Evolutionary conservation across 2,329 filamentous ascomycete genomes (phyloP).

Genomic region (Colletotrichum karsti): DNA sequence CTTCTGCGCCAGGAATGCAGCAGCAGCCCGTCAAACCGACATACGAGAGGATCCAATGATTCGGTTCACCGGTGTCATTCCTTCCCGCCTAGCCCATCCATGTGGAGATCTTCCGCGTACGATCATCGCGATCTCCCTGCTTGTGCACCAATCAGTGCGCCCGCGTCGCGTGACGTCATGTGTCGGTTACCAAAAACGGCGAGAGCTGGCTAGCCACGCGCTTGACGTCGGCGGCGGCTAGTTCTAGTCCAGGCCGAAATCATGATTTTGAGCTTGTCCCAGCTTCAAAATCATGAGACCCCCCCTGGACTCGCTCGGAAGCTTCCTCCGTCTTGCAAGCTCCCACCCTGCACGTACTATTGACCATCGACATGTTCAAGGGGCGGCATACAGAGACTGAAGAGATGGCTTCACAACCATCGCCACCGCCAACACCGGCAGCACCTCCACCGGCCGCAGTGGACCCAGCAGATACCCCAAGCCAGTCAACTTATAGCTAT

Average conservation of each 20-base stretch:
- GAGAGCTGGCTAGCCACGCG: conserved; percentile 9
- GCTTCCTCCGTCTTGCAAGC: background rate
- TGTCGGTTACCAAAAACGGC: background rate
- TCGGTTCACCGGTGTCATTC: conserved; percentile 6
- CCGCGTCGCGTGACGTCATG: conserved; percentile 22
- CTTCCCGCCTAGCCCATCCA: background rate
- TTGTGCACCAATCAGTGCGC: background rate
- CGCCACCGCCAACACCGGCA: background rate
- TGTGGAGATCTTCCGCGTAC: conserved; percentile 17
- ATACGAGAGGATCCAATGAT: background rate
- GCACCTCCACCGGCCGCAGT: background rate
- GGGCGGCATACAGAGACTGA: background rate
- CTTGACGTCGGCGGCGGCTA: conserved; percentile 29
- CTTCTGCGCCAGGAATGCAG: background rate
- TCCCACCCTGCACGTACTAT: background rate
- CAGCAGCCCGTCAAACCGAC: background rate
- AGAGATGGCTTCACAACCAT: conserved; percentile 4
- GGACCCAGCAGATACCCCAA: background rate
- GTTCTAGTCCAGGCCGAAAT: background rate
- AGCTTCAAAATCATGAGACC: conserved; percentile 1
- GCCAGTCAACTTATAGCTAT: conserved; percentile 7
- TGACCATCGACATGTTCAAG: conserved; percentile 19
- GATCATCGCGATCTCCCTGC: conserved; percentile 7
- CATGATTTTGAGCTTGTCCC: background rate
- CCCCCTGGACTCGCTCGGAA: background rate